Evolutionary conservation across 2,329 filamentous ascomycete genomes (phyloP).

Genomic region (Aspergillus costaricaensis): DNA sequence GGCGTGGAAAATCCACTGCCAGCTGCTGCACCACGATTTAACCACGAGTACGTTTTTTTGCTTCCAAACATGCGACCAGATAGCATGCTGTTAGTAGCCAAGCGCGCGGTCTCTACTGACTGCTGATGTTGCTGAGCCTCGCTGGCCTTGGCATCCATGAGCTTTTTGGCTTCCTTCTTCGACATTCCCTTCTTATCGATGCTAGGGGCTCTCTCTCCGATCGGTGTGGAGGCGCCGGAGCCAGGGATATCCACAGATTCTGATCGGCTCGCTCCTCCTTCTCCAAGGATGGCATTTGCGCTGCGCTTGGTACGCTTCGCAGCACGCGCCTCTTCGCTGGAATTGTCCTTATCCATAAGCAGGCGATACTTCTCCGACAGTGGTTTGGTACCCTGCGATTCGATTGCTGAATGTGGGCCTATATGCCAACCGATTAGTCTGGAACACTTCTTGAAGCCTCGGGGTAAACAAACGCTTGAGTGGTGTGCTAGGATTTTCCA

Average conservation of each 20-base stretch:
- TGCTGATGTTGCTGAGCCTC: conserved; percentile 78
- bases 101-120: conserved; percentile 79
- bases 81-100: conserved; percentile 68
- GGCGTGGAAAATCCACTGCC: conserved; percentile 43
- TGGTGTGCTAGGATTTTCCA: conserved; percentile 36
- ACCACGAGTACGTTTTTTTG: conserved; percentile 53
- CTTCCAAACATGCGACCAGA: conserved; percentile 51
- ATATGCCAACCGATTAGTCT: conserved; percentile 18
- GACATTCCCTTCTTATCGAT: conserved; percentile 67
- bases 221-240: conserved; percentile 57
- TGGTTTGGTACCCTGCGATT: conserved; percentile 46
- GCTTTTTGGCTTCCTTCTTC: conserved; percentile 84
- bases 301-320: conserved; percentile 67
- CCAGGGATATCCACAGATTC: conserved; percentile 62
- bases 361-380: conserved; percentile 59
- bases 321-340: conserved; percentile 71
- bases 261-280: conserved; percentile 51
- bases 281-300: conserved; percentile 55
- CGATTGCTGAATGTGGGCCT: conserved; percentile 43
- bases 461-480: conserved; percentile 41
- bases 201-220: conserved; percentile 58
- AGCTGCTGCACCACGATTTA: conserved; percentile 41
- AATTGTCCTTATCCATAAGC: conserved; percentile 66
- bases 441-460: neutral
- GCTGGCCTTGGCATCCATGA: conserved; percentile 70